Conservation (phyloP, 805 yeast genomes). For the Pachysolen tannophilus region DNA sequence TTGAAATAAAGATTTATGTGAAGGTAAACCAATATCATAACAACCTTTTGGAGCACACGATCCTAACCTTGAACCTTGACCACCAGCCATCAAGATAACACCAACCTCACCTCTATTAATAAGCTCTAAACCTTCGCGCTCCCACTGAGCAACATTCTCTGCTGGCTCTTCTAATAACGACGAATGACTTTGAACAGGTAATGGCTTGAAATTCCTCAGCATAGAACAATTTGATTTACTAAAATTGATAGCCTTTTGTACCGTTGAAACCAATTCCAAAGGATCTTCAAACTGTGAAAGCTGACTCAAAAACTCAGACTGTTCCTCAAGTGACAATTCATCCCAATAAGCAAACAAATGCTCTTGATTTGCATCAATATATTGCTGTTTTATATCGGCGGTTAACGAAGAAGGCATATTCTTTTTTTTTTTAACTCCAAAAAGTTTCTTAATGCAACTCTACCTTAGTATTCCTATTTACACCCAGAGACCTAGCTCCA, state of each 20-base stretch:
- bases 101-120: constrained; percentile 72
- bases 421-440: too few species aligned
- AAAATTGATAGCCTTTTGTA: constrained; percentile 37
- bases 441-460: too few species aligned
- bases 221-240: constrained; percentile 14
- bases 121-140: constrained; percentile 52
- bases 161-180: constrained; percentile 27
- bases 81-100: constrained; percentile 93
- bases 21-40: constrained; percentile 78
- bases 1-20: constrained; percentile 78
- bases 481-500: too few species aligned
- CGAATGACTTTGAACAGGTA: constrained; percentile 49
- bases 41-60: constrained; percentile 92
- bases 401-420: too few species aligned
- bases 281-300: constrained; percentile 36
- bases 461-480: too few species aligned
- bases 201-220: constrained; percentile 30
- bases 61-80: constrained; percentile 95
- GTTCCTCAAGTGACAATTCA: constrained; percentile 25
- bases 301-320: constrained; percentile 30
- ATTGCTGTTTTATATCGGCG: constrained; percentile 24
- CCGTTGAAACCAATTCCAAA: constrained; percentile 28
- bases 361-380: constrained; percentile 39
- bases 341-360: constrained; percentile 46
- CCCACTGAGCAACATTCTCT: constrained; percentile 21